Percentiles rank a stretch among this genome's conserved stretches.
Evolutionary conservation across 2,329 filamentous ascomycete genomes (phyloP).

Genomic region (Didymella lethalis): DNA sequence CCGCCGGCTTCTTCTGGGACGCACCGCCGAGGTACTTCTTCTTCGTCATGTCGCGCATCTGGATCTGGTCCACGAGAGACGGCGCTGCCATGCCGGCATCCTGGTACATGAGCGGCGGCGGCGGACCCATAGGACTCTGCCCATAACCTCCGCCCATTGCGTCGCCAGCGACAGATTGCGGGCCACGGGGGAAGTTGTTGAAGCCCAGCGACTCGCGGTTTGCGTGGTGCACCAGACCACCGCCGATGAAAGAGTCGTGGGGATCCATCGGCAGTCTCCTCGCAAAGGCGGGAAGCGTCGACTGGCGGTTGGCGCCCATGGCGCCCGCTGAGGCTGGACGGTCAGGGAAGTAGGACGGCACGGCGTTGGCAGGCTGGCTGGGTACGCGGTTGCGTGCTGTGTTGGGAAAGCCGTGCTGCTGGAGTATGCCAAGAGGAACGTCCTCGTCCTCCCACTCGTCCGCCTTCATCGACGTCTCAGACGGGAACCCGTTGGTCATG

Average conservation of each 20-base stretch:
- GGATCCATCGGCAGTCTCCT: conserved; percentile 48
- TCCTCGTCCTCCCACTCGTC: conserved; percentile 52
- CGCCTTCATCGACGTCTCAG: conserved; percentile 46
- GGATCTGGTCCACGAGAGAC: conserved; percentile 50
- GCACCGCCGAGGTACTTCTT: conserved; percentile 49
- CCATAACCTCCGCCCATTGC: conserved; percentile 30
- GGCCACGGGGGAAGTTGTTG: conserved; percentile 44
- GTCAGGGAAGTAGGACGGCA: conserved; percentile 48
- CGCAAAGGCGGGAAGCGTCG: conserved; percentile 47
- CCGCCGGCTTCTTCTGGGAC: conserved; percentile 41
- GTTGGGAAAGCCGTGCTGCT: conserved; percentile 49
- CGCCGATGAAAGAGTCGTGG: conserved; percentile 44
- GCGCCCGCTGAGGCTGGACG: conserved; percentile 47
- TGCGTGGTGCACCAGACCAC: conserved; percentile 43
- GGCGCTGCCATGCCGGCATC: conserved; percentile 43
- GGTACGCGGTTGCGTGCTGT: conserved; percentile 37
- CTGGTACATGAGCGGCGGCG: conserved; percentile 39
- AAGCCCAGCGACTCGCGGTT: conserved; percentile 51
- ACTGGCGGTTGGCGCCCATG: conserved; percentile 31
- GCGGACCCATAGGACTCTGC: conserved; percentile 24
- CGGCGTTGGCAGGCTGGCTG: conserved; percentile 40
- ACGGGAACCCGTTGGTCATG: conserved; percentile 44
- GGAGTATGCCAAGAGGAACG: conserved; percentile 50
- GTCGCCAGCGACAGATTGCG: conserved; percentile 47
- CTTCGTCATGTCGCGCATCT: conserved; percentile 48